These are phyloP conservation scores for Eucalyptus sp. DNA, from an alignment of 345 rosid species.

Conservation along the genomic window DNA sequence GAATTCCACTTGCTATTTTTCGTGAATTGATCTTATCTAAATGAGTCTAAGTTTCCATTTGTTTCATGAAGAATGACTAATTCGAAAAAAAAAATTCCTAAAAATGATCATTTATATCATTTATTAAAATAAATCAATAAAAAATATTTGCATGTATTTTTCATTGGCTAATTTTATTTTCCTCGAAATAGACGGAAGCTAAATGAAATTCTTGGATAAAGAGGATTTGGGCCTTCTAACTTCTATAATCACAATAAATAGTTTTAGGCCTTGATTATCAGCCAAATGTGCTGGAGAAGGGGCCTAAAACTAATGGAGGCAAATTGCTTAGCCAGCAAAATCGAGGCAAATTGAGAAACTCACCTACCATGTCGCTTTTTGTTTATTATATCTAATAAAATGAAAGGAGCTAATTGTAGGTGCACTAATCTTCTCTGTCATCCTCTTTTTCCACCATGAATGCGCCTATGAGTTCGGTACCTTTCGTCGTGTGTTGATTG, in stretches of 20 bases:
- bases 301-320: neutral
- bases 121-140: fast-evolving
- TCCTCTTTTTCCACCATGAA: neutral
- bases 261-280: neutral
- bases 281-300: neutral
- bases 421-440: neutral
- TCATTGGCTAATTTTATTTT: no score
- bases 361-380: neutral
- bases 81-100: fast-evolving
- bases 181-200: fast-evolving
- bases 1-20: neutral
- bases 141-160: neutral
- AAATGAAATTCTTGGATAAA: neutral
- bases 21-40: neutral
- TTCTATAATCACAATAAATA: neutral
- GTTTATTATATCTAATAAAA: neutral
- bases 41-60: neutral
- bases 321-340: neutral
- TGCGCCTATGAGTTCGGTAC: neutral
- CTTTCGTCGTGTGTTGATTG: neutral
- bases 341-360: neutral
- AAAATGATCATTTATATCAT: neutral
- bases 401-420: neutral
- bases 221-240: neutral
- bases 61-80: fast-evolving